A percentile compares a stretch with the other conserved stretches of the same genome.
These are phyloP conservation scores for Geotrichum citri-aurantii DNA, from an alignment of 1,139 yeast genomes.

Conservation along the genomic window DNA sequence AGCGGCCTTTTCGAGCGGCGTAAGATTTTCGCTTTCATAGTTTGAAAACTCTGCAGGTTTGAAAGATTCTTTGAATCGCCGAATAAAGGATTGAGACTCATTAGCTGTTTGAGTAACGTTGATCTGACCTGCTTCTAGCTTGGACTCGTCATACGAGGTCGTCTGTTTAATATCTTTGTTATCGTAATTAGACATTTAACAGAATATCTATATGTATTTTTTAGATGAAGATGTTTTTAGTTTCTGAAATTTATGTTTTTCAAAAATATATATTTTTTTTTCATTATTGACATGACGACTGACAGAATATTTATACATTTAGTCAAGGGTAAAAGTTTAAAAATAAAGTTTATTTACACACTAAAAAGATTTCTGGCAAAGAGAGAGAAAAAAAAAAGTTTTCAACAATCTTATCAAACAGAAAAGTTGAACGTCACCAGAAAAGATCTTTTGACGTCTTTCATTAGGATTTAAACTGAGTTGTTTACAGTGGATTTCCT, in stretches of 20 bases:
- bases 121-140: conserved; percentile 35
- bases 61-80: conserved; percentile 28
- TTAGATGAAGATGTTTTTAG: no score
- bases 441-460: no score
- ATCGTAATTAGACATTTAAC: neutral
- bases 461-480: no score
- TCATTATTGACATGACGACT: neutral
- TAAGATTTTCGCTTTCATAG: conserved; percentile 23
- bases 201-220: neutral
- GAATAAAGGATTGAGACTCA: conserved; percentile 20
- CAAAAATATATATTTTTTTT: neutral
- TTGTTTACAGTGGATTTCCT: no score
- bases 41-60: conserved; percentile 22
- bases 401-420: no score
- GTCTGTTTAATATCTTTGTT: conserved; percentile 1
- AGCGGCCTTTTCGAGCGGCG: conserved; percentile 27
- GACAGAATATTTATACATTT: neutral
- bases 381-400: no score
- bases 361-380: no score
- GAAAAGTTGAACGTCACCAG: no score
- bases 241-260: no score
- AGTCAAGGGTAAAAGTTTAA: no score
- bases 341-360: no score
- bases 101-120: conserved; percentile 2
- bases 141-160: conserved; percentile 47